Conservation (phyloP, 1,284 basidiomycete species). For the Tilletia indica region DNA sequence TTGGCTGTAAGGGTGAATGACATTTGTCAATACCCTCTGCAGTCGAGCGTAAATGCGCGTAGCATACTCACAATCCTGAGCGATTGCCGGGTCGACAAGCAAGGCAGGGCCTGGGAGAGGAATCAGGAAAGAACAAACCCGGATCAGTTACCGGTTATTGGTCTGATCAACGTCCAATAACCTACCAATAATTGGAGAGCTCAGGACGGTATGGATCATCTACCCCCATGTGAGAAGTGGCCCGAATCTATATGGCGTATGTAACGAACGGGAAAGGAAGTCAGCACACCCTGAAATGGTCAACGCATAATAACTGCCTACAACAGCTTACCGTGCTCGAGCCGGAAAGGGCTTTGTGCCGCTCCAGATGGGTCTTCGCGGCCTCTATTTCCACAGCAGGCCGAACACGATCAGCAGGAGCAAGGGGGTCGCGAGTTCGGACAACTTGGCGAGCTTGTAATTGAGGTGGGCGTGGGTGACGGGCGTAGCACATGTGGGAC, state of each 20-base stretch:
- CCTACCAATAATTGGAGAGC: background rate
- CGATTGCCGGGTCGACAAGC: slow-evolving; percentile 11
- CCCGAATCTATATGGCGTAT: background rate
- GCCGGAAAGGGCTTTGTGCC: background rate
- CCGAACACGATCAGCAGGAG: slow-evolving; percentile 1
- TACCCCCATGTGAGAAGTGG: background rate
- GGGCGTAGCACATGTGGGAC: slow-evolving; percentile 5
- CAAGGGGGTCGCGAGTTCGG: background rate
- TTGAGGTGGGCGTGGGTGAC: slow-evolving; percentile 15
- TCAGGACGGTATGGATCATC: background rate
- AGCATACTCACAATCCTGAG: slow-evolving; percentile 11
- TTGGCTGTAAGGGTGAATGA: background rate
- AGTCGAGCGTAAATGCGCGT: no score
- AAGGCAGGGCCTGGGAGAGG: background rate
- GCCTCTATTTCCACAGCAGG: slow-evolving; percentile 2
- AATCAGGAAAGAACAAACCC: background rate
- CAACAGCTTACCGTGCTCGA: slow-evolving; percentile 8
- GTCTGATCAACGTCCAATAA: background rate
- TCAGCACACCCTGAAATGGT: no score
- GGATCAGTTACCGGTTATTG: background rate
- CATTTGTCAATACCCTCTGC: no score
- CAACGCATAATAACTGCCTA: background rate
- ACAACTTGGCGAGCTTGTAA: slow-evolving; percentile 13
- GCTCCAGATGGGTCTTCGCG: slow-evolving; percentile 4
- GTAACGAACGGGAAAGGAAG: no score